These are phyloP conservation scores for Prunus salicina DNA, from an alignment of 306 rosid genomes.

Conservation along the genomic window DNA sequence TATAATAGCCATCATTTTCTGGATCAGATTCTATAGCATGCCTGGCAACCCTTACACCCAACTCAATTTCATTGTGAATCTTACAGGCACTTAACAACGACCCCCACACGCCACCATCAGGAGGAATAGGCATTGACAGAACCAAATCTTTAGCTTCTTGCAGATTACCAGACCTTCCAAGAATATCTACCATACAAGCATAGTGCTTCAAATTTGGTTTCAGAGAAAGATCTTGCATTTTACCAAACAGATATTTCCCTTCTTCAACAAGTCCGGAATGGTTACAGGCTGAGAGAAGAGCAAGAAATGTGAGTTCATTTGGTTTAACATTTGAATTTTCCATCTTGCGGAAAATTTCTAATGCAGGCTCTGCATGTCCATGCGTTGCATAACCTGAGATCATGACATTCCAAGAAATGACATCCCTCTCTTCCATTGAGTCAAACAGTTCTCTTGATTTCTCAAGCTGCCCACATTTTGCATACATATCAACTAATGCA, in stretches of 20 bases:
- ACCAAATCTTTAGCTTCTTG: conserved; percentile 68
- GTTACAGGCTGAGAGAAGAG: conserved; percentile 70
- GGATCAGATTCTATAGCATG: conserved; percentile 67
- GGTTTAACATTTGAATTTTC: conserved; percentile 62
- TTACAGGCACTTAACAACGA: conserved; percentile 72
- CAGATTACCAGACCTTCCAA: conserved; percentile 65
- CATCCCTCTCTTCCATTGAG: conserved; percentile 61
- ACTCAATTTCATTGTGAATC: conserved; percentile 54
- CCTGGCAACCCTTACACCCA: conserved; percentile 61
- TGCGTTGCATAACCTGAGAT: conserved; percentile 73
- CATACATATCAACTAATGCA: conserved; percentile 77
- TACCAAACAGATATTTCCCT: conserved; percentile 53
- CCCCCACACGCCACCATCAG: conserved; percentile 78
- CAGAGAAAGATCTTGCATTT: conserved; percentile 48
- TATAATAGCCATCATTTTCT: conserved; percentile 66
- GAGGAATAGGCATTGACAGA: conserved; percentile 70
- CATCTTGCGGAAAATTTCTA: conserved; percentile 56
- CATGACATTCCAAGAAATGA: conserved; percentile 67
- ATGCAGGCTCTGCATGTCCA: conserved; percentile 56
- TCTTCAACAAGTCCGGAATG: conserved; percentile 68
- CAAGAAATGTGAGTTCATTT: conserved; percentile 61
- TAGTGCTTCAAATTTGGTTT: conserved; percentile 70
- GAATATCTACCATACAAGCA: conserved; percentile 85
- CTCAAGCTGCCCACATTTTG: conserved; percentile 72
- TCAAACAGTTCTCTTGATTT: conserved; percentile 53